Evolutionary conservation across 495 filamentous ascomycete species (phyloP).

Genomic region (Cenococcum geophilum): DNA sequence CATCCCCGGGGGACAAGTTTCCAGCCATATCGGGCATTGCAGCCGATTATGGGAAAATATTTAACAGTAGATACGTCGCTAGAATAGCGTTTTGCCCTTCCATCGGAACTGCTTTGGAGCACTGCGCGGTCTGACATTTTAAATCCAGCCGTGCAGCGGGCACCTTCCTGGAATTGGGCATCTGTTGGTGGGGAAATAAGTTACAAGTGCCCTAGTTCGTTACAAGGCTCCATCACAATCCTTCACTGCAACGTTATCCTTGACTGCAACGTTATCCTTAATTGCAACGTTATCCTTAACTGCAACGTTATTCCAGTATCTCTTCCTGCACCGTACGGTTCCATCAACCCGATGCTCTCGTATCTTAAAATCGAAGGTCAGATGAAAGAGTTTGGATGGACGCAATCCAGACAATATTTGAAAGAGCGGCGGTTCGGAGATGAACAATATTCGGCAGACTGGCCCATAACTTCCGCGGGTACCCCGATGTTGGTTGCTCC

Average conservation of each 20-base stretch:
- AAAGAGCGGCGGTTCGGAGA: not conserved
- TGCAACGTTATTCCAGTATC: slow-evolving; percentile 5
- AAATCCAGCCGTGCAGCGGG: slow-evolving; percentile 10
- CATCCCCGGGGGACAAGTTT: slow-evolving; percentile 30
- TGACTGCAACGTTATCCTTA: not conserved
- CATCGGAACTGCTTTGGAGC: slow-evolving; percentile 16
- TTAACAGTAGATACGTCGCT: slow-evolving; percentile 29
- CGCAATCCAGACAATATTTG: not conserved
- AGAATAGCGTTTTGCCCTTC: slow-evolving; percentile 32
- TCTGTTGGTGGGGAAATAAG: slow-evolving; percentile 13
- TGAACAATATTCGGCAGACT: not conserved
- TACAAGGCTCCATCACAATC: not conserved
- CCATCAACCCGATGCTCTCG: not conserved
- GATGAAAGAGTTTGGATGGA: slow-evolving; percentile 5
- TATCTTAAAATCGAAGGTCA: slow-evolving; percentile 5
- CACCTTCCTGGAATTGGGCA: slow-evolving; percentile 20
- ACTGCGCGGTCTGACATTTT: slow-evolving; percentile 8
- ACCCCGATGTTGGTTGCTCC: not conserved
- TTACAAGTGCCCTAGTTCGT: not conserved
- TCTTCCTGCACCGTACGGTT: slow-evolving; percentile 3
- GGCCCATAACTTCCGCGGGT: not conserved
- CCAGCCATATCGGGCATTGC: slow-evolving; percentile 35
- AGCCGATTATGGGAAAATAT: slow-evolving; percentile 14
- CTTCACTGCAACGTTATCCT: not conserved
- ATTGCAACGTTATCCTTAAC: slow-evolving; percentile 1